Conservation (phyloP, 768 basidiomycete species). For the Gelatoporia subvermispora region DNA sequence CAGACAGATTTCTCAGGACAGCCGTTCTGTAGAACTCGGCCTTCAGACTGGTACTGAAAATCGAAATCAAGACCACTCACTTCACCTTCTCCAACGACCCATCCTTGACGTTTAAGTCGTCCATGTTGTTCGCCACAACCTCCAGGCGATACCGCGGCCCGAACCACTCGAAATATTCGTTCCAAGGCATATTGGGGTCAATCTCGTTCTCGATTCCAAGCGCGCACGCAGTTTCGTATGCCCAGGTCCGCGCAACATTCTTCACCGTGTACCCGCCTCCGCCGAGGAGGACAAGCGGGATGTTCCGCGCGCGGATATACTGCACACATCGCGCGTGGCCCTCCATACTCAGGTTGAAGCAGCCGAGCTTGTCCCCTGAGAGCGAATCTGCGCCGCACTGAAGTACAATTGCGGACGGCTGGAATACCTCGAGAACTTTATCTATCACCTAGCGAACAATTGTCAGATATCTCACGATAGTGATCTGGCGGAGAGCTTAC, state of each 20-base stretch:
- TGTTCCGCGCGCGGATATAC: conserved; percentile 74
- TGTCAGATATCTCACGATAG: no score
- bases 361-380: conserved; percentile 91
- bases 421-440: conserved; percentile 82
- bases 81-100: conserved; percentile 75
- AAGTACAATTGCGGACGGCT: conserved; percentile 81
- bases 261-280: conserved; percentile 97
- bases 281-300: conserved; percentile 88
- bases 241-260: conserved; percentile 95
- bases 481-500: conserved; percentile 34
- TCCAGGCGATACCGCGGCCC: conserved; percentile 95
- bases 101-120: conserved; percentile 82
- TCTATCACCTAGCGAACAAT: conserved; percentile 65
- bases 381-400: conserved; percentile 97
- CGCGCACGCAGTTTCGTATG: conserved; percentile 94
- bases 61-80: conserved; percentile 33
- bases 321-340: conserved; percentile 91
- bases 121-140: conserved; percentile 90
- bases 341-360: conserved; percentile 93
- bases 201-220: conserved; percentile 77
- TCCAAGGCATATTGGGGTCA: conserved; percentile 80
- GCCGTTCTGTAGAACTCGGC: conserved; percentile 31
- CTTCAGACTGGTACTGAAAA: no score
- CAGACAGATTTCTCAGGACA: conserved; percentile 50
- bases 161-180: conserved; percentile 95